Percentiles rank a stretch among this genome's conserved stretches.
Conservation (phyloP, 345 rosid species). For the Lagerstroemia speciosa region DNA sequence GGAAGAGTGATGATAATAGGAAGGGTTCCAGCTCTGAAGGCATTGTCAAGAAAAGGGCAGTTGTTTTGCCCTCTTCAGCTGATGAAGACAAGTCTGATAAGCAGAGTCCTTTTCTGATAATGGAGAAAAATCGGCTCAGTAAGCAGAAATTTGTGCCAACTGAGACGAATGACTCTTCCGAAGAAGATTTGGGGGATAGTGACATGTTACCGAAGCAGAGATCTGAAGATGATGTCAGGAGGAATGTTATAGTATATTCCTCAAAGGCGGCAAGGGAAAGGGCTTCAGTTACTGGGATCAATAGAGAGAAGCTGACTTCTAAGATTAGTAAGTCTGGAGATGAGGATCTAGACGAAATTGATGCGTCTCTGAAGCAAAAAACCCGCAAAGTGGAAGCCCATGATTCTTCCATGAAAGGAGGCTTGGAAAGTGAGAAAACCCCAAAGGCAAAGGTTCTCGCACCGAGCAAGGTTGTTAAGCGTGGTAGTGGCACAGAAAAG, state of each 20-base stretch:
- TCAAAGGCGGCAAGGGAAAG: not conserved
- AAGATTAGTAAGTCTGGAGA: constrained; percentile 24
- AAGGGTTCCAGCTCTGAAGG: constrained; percentile 32
- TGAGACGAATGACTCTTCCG: constrained; percentile 19
- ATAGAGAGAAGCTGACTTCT: not conserved
- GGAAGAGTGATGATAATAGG: constrained; percentile 29
- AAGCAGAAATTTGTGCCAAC: constrained; percentile 24
- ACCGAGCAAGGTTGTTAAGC: constrained; percentile 43
- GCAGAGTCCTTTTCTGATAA: constrained; percentile 24
- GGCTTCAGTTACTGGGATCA: not conserved
- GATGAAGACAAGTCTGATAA: constrained; percentile 36
- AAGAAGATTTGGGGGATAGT: constrained; percentile 37
- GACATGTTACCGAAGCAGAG: constrained; percentile 17
- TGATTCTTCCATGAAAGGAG: constrained; percentile 21
- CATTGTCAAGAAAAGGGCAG: constrained; percentile 28
- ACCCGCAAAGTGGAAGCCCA: constrained; percentile 29
- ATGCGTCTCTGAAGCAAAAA: constrained; percentile 29
- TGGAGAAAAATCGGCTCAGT: constrained; percentile 28
- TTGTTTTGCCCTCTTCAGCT: constrained; percentile 22
- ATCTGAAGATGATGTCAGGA: not conserved
- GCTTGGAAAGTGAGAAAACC: constrained; percentile 30
- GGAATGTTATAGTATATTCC: constrained; percentile 1
- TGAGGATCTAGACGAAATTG: constrained; percentile 41
- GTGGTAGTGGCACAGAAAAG: constrained; percentile 87
- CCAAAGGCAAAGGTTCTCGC: constrained; percentile 12